These are phyloP conservation scores for Stachybotrys echinatus DNA, from an alignment of 2,329 filamentous ascomycete species.

Conservation along the genomic window DNA sequence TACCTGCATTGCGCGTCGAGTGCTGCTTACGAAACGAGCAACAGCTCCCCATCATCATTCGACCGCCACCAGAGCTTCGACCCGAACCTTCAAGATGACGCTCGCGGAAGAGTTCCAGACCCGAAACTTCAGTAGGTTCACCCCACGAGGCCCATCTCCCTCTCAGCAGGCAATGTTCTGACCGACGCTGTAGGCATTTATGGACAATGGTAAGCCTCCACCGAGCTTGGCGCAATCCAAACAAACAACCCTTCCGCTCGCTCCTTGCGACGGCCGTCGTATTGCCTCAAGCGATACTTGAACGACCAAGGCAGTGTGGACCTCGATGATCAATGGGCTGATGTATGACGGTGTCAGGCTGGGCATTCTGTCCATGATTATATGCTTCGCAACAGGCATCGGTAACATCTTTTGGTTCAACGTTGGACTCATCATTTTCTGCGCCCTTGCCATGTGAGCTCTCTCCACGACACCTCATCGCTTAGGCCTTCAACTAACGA, in stretches of 20 bases:
- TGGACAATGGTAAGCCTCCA: constrained; percentile 62
- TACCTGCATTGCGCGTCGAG: no score
- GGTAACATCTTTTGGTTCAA: constrained; percentile 59
- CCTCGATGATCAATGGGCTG: no score
- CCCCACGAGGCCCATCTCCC: constrained; percentile 4
- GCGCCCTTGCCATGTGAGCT: constrained; percentile 49
- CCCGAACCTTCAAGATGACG: constrained; percentile 50
- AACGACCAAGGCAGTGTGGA: no score
- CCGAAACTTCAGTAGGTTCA: constrained; percentile 65
- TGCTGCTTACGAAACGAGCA: no score
- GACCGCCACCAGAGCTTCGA: background rate
- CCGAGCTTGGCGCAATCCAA: background rate
- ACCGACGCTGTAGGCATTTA: constrained; percentile 56
- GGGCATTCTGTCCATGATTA: constrained; percentile 64
- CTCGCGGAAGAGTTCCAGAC: constrained; percentile 68
- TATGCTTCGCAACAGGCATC: constrained; percentile 65
- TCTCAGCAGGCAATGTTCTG: constrained; percentile 19
- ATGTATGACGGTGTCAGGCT: no score
- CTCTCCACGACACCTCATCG: background rate
- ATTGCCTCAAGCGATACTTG: no score
- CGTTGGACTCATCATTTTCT: constrained; percentile 44
- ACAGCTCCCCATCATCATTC: background rate
- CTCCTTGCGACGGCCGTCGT: no score
- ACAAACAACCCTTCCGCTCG: no score
- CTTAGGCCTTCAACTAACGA: background rate